Conservation (phyloP, 2,329 filamentous ascomycete genomes). For the Botrytis byssoidea region DNA sequence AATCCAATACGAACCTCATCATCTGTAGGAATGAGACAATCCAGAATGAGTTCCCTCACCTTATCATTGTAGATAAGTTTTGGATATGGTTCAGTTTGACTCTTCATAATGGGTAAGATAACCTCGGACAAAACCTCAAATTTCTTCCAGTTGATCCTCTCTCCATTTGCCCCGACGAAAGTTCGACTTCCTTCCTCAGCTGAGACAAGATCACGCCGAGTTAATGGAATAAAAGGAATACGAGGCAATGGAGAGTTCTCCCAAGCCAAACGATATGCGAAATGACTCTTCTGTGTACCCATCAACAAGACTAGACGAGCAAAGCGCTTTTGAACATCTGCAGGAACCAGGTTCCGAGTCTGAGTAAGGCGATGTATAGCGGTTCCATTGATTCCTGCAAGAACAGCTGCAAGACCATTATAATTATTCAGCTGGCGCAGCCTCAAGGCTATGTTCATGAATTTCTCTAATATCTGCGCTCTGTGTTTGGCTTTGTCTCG, state of each 20-base stretch:
- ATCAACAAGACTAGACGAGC: constrained; percentile 87
- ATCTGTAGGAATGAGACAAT: constrained; percentile 77
- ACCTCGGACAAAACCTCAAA: constrained; percentile 96
- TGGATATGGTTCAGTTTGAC: constrained; percentile 80
- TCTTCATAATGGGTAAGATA: constrained; percentile 84
- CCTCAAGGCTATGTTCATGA: constrained; percentile 86
- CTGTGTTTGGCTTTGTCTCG: constrained; percentile 96
- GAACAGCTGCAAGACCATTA: constrained; percentile 89
- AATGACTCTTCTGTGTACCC: constrained; percentile 88
- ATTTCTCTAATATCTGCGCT: constrained; percentile 87
- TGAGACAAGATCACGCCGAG: constrained; percentile 83
- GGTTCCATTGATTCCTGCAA: constrained; percentile 88
- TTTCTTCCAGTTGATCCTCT: constrained; percentile 95
- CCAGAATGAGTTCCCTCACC: constrained; percentile 72
- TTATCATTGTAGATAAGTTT: constrained; percentile 68
- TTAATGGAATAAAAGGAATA: constrained; percentile 90
- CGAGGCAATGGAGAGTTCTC: constrained; percentile 88
- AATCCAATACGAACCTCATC: constrained; percentile 68
- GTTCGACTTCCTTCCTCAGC: constrained; percentile 92
- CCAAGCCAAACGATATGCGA: constrained; percentile 95
- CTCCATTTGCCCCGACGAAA: constrained; percentile 70
- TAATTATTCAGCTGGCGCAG: constrained; percentile 94
- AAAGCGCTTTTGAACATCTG: constrained; percentile 76
- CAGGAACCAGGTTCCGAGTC: constrained; percentile 73
- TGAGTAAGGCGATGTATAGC: constrained; percentile 80